Conservation (phyloP, 495 filamentous ascomycete genomes). For the Lasiosphaeria miniovina region DNA sequence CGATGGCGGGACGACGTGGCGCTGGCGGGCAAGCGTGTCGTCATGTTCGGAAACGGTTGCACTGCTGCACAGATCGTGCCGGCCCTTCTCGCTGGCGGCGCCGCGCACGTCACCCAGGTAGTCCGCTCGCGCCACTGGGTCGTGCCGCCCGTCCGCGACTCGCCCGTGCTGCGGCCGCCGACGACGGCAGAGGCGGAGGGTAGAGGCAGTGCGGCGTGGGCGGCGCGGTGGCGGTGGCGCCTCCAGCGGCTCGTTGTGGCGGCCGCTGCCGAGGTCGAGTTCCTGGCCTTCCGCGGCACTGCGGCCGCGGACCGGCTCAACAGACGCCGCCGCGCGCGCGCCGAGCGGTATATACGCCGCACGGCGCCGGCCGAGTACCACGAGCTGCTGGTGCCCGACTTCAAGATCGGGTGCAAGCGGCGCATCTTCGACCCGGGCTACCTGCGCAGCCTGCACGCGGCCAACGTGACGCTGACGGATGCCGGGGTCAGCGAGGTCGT, state of each 20-base stretch:
- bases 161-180: constrained; percentile 22
- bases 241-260: constrained; percentile 28
- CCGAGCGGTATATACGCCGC: constrained; percentile 35
- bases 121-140: constrained; percentile 36
- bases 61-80: constrained; percentile 47
- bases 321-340: not conserved
- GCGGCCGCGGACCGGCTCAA: constrained; percentile 15
- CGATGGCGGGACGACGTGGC: constrained; percentile 51
- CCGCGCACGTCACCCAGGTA: constrained; percentile 33
- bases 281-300: constrained; percentile 25
- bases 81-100: constrained; percentile 20
- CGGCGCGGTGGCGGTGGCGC: not conserved
- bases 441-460: constrained; percentile 26
- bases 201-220: not conserved
- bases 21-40: constrained; percentile 51
- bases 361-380: constrained; percentile 40
- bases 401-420: constrained; percentile 44
- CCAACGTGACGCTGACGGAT: constrained; percentile 34
- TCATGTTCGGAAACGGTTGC: constrained; percentile 63
- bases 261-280: constrained; percentile 6
- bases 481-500: constrained; percentile 36
- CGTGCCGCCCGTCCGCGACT: constrained; percentile 31
- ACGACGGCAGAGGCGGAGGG: not conserved
- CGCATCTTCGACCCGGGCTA: constrained; percentile 41
- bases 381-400: constrained; percentile 41